phyloP scores from a whole-genome alignment of 495 filamentous ascomycete genomes.

The Daldinia caldariorum region DNA sequence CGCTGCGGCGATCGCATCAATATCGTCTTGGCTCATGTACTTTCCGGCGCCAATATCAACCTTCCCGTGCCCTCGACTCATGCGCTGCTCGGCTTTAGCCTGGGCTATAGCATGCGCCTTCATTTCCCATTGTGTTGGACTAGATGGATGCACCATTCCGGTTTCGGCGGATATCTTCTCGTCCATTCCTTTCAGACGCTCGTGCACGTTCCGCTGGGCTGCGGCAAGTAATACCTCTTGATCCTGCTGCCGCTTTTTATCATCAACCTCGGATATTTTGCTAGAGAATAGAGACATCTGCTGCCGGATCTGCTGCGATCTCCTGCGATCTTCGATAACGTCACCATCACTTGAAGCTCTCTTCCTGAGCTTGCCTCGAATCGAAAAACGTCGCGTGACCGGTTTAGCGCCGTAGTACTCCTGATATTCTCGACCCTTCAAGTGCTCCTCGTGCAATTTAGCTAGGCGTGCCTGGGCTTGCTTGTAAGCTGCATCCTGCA shows the following conservation, averaged over 20 bases:
- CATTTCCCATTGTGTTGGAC: conserved; percentile 80
- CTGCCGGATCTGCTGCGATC: conserved; percentile 75
- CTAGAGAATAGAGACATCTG: conserved; percentile 82
- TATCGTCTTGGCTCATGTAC: conserved; percentile 78
- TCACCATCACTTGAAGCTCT: conserved; percentile 77
- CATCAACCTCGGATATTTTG: conserved; percentile 73
- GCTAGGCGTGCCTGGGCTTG: conserved; percentile 84
- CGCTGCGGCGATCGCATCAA: conserved; percentile 81
- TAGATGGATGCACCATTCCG: conserved; percentile 75
- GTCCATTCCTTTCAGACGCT: conserved; percentile 80
- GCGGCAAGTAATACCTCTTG: conserved; percentile 77
- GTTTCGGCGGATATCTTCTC: conserved; percentile 78
- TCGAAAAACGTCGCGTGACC: conserved; percentile 56
- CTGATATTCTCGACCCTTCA: conserved; percentile 64
- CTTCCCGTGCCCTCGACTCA: conserved; percentile 64
- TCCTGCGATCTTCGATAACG: conserved; percentile 69
- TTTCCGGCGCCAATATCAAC: conserved; percentile 84
- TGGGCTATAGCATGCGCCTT: conserved; percentile 74
- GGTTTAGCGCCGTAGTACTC: conserved; percentile 75
- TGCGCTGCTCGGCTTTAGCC: conserved; percentile 67
- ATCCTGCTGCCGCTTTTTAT: conserved; percentile 77
- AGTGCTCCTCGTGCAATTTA: conserved; percentile 77
- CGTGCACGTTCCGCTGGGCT: conserved; percentile 85
- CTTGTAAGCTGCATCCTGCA: conserved; percentile 87
- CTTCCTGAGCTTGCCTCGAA: conserved; percentile 65